phyloP scores from a whole-genome alignment of 768 basidiomycete species.

The Naganishia onofrii region DNA sequence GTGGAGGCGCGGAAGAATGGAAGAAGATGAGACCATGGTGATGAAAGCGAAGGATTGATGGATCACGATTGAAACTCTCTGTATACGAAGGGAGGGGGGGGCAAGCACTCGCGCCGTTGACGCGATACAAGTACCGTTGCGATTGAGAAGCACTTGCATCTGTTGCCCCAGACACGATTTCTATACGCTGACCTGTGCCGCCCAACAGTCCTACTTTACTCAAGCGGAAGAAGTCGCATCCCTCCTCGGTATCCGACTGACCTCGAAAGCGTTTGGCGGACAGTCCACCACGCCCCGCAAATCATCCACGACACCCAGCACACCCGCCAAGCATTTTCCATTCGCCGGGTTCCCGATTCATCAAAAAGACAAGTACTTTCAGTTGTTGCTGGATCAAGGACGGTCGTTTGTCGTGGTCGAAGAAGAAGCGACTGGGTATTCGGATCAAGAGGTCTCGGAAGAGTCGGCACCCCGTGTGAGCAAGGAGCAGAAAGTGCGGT shows the following conservation, averaged over 20 bases:
- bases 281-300: constrained; percentile 39
- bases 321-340: constrained; percentile 53
- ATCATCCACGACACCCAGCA: neutral
- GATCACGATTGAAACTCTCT: no score
- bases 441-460: constrained; percentile 17
- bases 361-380: constrained; percentile 82
- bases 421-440: constrained; percentile 57
- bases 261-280: constrained; percentile 58
- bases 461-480: constrained; percentile 26
- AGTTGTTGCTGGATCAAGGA: constrained; percentile 77
- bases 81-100: no score
- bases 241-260: constrained; percentile 68
- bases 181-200: neutral
- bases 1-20: no score
- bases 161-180: neutral
- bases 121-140: no score
- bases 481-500: constrained; percentile 53
- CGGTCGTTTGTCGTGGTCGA: constrained; percentile 91
- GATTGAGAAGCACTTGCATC: no score
- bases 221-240: constrained; percentile 76
- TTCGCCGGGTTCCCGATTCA: constrained; percentile 90
- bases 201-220: constrained; percentile 82
- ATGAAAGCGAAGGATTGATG: no score
- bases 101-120: no score
- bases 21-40: no score